Conservation (phyloP, 805 yeast genomes). For the Kuraishia hungarica region DNA sequence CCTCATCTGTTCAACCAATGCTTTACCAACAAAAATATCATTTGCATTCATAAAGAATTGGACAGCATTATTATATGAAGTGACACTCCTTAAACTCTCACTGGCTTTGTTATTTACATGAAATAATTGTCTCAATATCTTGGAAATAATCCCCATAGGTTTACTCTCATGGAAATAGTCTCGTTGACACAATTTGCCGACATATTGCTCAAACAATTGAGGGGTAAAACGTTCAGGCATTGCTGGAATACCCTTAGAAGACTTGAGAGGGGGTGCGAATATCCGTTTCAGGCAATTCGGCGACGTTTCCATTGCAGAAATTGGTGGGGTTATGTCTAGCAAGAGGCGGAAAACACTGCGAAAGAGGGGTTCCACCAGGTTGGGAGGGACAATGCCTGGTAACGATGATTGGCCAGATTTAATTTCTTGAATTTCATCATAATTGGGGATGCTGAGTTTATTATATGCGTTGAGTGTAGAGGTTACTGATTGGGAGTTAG, state of each 20-base stretch:
- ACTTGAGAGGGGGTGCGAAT: background rate
- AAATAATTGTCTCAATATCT: conserved; percentile 27
- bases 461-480: background rate
- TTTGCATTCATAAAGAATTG: conserved; percentile 26
- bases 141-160: conserved; percentile 25
- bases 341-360: background rate
- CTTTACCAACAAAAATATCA: conserved; percentile 32
- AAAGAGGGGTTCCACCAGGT: background rate
- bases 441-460: background rate
- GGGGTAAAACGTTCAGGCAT: background rate
- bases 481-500: too few species aligned
- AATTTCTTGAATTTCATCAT: background rate
- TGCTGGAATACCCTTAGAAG: background rate
- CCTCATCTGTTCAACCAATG: conserved; percentile 31
- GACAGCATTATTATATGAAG: conserved; percentile 28
- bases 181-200: conserved; percentile 1
- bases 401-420: background rate
- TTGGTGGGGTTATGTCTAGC: background rate
- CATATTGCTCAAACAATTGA: conserved; percentile 2
- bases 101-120: conserved; percentile 28
- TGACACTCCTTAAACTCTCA: conserved; percentile 17
- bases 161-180: conserved; percentile 18
- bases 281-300: background rate
- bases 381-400: background rate
- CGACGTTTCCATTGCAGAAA: background rate